A percentile compares a stretch with the other conserved stretches of the same genome.
phyloP scores from a whole-genome alignment of 352 stramenopile species.

The Globisporangium spinosum region DNA sequence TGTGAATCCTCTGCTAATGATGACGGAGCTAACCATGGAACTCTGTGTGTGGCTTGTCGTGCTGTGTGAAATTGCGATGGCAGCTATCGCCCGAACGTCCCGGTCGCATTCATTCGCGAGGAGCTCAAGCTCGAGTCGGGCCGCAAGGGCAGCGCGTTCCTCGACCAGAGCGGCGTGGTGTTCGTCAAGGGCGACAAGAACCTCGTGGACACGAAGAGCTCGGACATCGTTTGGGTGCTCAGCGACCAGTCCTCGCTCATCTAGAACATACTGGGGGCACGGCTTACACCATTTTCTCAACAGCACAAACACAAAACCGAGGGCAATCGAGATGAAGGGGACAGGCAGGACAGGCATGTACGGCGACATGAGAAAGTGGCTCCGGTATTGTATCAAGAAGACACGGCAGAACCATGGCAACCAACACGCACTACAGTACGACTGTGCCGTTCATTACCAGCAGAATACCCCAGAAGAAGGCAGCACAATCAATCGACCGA shows the following conservation, averaged over 20 bases:
- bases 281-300: neutral
- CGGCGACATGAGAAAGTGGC: neutral
- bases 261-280: slow-evolving; percentile 27
- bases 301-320: neutral
- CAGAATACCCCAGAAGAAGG: neutral
- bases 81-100: slow-evolving; percentile 72
- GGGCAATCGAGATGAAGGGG: neutral
- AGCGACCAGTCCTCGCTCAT: slow-evolving; percentile 82
- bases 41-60: neutral
- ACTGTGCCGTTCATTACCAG: neutral
- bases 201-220: slow-evolving; percentile 76
- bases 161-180: slow-evolving; percentile 65
- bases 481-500: neutral
- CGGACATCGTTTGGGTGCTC: slow-evolving; percentile 81
- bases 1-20: slow-evolving; percentile 2
- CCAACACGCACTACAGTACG: neutral
- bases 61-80: neutral
- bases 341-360: too few relatives aligned
- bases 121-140: slow-evolving; percentile 67
- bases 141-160: slow-evolving; percentile 68
- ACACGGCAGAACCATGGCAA: neutral
- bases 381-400: neutral
- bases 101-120: slow-evolving; percentile 64
- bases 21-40: neutral
- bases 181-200: slow-evolving; percentile 62